A percentile compares a stretch with the other conserved stretches of the same genome.
These are phyloP conservation scores for Rhodamnia rubescens DNA, from an alignment of 345 rosid genomes.

Conservation along the genomic window DNA sequence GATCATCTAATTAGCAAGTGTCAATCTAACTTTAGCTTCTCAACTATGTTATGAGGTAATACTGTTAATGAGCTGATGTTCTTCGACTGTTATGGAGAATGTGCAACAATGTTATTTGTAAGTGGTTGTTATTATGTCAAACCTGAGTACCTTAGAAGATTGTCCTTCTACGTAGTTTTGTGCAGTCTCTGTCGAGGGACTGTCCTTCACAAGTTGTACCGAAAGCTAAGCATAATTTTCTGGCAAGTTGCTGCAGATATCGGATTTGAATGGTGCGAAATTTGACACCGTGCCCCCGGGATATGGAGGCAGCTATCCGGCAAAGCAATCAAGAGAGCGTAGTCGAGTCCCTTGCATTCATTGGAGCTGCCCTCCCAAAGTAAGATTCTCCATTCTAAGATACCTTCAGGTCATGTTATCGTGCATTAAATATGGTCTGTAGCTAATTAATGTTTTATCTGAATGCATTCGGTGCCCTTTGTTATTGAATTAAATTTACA, in stretches of 20 bases:
- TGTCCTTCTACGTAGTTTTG: not conserved
- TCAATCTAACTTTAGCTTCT: not conserved
- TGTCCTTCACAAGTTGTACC: not conserved
- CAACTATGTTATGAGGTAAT: not conserved
- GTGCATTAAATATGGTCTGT: not conserved
- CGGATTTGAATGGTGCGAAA: not conserved
- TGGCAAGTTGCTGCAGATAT: not conserved
- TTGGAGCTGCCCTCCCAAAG: slow-evolving; percentile 1
- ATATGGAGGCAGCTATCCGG: not conserved
- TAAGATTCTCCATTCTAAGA: not conserved
- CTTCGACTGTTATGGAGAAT: not conserved
- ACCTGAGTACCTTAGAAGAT: not conserved
- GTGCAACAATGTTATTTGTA: not conserved
- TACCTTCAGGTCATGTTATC: not conserved
- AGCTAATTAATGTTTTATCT: not conserved
- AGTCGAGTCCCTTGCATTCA: not conserved
- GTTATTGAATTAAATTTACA: not conserved
- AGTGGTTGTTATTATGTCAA: not conserved
- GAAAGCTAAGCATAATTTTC: not conserved
- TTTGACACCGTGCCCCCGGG: not conserved
- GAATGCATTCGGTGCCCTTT: not conserved
- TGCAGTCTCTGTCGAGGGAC: not conserved
- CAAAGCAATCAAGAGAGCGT: not conserved
- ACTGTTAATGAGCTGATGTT: not conserved
- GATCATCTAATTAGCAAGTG: not conserved